phyloP scores from a whole-genome alignment of 148 eudicot genomes.

The Chenopodium quinoa region DNA sequence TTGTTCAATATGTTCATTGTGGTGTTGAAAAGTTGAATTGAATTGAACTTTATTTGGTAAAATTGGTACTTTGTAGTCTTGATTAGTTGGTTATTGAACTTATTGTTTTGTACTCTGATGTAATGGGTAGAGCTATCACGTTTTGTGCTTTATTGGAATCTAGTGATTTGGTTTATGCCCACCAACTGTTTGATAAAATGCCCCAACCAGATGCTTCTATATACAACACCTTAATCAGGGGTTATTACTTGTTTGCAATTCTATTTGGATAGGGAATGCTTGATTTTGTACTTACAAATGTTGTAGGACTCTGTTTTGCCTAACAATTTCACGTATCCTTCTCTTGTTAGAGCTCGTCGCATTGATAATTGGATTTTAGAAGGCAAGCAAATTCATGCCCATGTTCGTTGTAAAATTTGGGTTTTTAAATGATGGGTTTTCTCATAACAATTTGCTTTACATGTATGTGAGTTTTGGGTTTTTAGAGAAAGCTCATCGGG shows the following conservation, averaged over 20 bases:
- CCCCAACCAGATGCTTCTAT: slow-evolving; percentile 74
- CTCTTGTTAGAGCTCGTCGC: slow-evolving; percentile 55
- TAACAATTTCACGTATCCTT: slow-evolving; percentile 64
- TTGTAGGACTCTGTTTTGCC: slow-evolving; percentile 47
- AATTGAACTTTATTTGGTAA: no score
- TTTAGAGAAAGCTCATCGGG: slow-evolving; percentile 54
- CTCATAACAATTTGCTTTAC: slow-evolving; percentile 64
- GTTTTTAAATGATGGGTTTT: slow-evolving; percentile 42
- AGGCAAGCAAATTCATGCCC: slow-evolving; percentile 65
- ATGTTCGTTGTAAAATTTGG: slow-evolving; percentile 50
- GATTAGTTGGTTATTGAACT: no score
- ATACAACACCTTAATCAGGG: slow-evolving; percentile 62
- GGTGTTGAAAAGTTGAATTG: no score
- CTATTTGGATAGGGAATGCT: slow-evolving; percentile 31
- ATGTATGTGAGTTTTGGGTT: slow-evolving; percentile 58
- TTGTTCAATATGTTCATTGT: no score
- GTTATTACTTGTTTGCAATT: slow-evolving; percentile 32
- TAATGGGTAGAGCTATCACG: no score
- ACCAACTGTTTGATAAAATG: slow-evolving; percentile 18
- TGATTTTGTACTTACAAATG: slow-evolving; percentile 50
- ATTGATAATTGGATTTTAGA: slow-evolving; percentile 36
- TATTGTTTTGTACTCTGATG: no score
- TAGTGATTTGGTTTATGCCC: no score
- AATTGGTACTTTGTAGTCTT: no score
- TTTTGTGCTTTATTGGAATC: no score